Base-by-base conservation (phyloP, 108 stramenopile species). In the Thalassiosira profunda region DNA sequence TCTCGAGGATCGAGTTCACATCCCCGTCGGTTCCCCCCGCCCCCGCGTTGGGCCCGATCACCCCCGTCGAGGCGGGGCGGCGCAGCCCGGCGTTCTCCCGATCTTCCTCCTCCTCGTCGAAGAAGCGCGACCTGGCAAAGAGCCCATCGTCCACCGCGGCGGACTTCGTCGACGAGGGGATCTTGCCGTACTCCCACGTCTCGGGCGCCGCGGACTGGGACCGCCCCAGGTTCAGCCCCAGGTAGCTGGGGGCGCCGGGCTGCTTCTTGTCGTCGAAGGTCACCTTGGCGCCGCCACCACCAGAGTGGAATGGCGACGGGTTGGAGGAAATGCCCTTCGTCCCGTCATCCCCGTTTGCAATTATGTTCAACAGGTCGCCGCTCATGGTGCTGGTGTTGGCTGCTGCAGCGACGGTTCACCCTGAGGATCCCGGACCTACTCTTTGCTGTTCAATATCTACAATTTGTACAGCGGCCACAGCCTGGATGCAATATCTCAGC, bases 31-130 rank as follows among this genome's bases (percentile, higher is more conserved):
- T 64, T 24, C 51, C 43, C 34, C 49, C 40, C 25, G 34, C 60
- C 43, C 37, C 49, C 5, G 60, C 41, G 10, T 60, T n/a, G n/a
- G n/a, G 60, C 18, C 79, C 81, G 35, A 87, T 82, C 8, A 82
- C 83, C 37, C 86, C 86, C 7, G 86, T 83, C n/a, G 86, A 88
- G 12, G 86, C 84, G 28, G 86, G 75, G 12, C 86, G 81, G 18
- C 68, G 70, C 28, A 67, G 59, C 10, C 60, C 75, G 11, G 59
- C 42, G 28, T 45, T 46, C 12, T 54, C 72, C 4, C 30, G 58
- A 56, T 78, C 79, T n/a, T 62, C 67, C 37, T 68, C 67, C 41
- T 68, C 70, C 29, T 49, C 48, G n/a, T 70, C 69, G 26, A 70
- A 70, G 46, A 70, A 51, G 9, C 58, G 42, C 0, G 56, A 58